Evolutionary conservation across 352 stramenopile species (phyloP), one percentile per base, ranked within the genome.

Genomic region (Peronospora farinosa): DNA sequence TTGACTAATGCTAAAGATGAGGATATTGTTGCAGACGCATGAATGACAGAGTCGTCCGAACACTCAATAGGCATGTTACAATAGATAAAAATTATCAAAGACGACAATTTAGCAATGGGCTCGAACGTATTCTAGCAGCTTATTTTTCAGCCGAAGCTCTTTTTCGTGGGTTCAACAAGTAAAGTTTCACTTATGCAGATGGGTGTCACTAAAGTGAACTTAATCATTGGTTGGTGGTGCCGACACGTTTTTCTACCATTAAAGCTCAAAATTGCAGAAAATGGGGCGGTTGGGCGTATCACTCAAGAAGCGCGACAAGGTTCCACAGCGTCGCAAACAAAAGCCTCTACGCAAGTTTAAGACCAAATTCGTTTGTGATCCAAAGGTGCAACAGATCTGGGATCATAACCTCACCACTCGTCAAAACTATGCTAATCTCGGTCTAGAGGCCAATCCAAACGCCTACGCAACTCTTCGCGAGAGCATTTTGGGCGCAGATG

Each of bases 391-490:
- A 54, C 46, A 75, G 54, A 67, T 84, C 25, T 92, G 81, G 81
- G 57, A 89, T 54, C 81, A 92, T 67, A 74, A 79, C 43, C 72
- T 82, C 60, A 92, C 81, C 35, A 86, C 74, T 27, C 70, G 65
- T 57, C 81, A 92, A 53, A 92, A 92, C 68, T 92, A 89, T 64
- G 76, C 60, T 25, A 71, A 74, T 7, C 80, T 92, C 39, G 81
- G 78, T 0, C 67, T 92, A 19, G 63, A 80, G 43, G 69, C 54
- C 40, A 60, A 92, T 54, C 77, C 81, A 16, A 92, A 92, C 69
- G 68, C 60, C 36, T 57, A 76, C 56, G 38, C 72, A 27, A 60
- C 67, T 46, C 50, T 92, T 28, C 63, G 63, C 21, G 41, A 76
- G 48, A 79, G 71, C 52, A 41, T 86, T 13, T 48, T 53, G 10